Base-by-base conservation (phyloP, 2,329 filamentous ascomycete genomes). In the Nemania serpens region DNA sequence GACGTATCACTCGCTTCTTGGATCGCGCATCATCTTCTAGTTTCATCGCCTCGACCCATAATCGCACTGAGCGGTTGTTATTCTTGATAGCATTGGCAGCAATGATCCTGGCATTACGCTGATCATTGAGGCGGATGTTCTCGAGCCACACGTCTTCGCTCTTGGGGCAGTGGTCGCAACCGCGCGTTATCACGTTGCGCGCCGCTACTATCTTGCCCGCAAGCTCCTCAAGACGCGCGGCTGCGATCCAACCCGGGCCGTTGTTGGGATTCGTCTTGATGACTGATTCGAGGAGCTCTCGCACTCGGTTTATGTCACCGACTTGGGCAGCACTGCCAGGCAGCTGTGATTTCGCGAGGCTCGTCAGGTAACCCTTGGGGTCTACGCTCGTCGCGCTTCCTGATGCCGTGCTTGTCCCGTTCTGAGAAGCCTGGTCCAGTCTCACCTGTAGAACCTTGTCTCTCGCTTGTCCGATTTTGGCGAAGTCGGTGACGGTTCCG, bases 201-300 rank as follows among this genome's bases (percentile, higher is more conserved):
- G 95, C 95, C 3, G 93, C 90, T 6, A 96, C 93, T 58, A 91
- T 90, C 76, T 96, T 96, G 46, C 94, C 94, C 2, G 95, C 95
- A 63, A 96, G 81, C 74, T 98, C 93, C 75, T 99, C 96, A 49
- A 99, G 77, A 71, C 95, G 87, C 15, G 94, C 93, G 3, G 95
- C 91, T 4, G 96, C 95, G 69, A 99, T 96, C 91, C 96, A 99
- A 18, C 93, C 95, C 10, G 95, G 91, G 0, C 91, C 93, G 72
- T 98, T 96, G 65, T 91, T 93, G 2, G 94, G 91, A 74, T 99
- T 99, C 7, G 94, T 97, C 77, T 95, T 96, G 74, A 97, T 96
- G 48, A 98, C 95, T 0, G 94, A 98, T 73, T 97, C 93, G n/a
- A 99, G 80, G 37, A 99, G 83, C 65, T 93, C 89, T 65, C 95